Percentiles rank a stretch among this genome's conserved stretches.
phyloP scores from a whole-genome alignment of 2,329 filamentous ascomycete genomes.

The Drechslerella coelobrocha region DNA sequence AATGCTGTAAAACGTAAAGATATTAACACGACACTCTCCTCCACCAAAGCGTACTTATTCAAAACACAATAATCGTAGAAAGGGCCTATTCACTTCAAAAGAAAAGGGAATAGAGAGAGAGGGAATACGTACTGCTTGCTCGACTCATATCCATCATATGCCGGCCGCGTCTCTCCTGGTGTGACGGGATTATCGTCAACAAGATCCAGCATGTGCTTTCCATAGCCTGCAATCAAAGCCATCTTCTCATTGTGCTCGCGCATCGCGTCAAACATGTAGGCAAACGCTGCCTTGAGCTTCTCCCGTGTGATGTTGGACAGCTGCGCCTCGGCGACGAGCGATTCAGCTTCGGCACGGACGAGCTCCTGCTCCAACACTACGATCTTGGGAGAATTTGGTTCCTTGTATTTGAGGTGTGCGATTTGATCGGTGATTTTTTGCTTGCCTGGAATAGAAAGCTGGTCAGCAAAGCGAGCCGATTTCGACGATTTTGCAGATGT shows the following conservation, averaged over 20 bases:
- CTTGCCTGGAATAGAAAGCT: slow-evolving; percentile 69
- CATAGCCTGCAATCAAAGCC: slow-evolving; percentile 95
- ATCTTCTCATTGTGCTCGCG: slow-evolving; percentile 98
- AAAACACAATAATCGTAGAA: background rate
- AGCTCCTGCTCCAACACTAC: slow-evolving; percentile 98
- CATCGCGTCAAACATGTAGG: slow-evolving; percentile 96
- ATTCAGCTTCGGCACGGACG: slow-evolving; percentile 96
- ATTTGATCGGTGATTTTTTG: slow-evolving; percentile 99
- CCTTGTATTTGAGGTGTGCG: slow-evolving; percentile 98
- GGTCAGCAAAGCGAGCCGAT: too few species aligned
- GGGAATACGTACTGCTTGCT: slow-evolving; percentile 73
- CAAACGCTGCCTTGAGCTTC: slow-evolving; percentile 98
- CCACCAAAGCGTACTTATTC: too few species aligned
- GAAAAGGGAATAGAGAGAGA: background rate
- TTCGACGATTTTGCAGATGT: background rate
- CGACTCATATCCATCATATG: slow-evolving; percentile 97
- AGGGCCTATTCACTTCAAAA: slow-evolving; percentile 51
- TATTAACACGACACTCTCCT: too few species aligned
- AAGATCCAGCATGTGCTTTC: slow-evolving; percentile 96
- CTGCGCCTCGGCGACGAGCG: slow-evolving; percentile 97
- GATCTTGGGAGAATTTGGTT: slow-evolving; percentile 96
- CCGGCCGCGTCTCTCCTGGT: slow-evolving; percentile 90
- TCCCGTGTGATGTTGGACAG: slow-evolving; percentile 99
- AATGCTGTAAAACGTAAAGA: slow-evolving; percentile 65
- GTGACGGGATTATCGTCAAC: slow-evolving; percentile 97